phyloP scores from a whole-genome alignment of 1,284 basidiomycete species.

The Microbotryum lychnidis-dioicae region DNA sequence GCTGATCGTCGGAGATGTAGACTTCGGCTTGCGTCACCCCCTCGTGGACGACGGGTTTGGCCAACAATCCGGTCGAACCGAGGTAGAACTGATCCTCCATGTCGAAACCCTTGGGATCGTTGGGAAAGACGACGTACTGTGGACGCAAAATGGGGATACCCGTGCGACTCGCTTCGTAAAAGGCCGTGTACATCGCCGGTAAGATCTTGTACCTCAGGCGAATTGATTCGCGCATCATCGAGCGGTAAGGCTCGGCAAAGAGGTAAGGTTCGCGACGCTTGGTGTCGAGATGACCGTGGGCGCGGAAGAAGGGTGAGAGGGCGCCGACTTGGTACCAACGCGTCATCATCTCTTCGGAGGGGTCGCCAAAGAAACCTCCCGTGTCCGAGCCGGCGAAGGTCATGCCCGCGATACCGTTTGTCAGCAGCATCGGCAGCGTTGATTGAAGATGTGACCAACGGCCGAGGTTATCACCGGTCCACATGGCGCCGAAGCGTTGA shows the following conservation, averaged over 20 bases:
- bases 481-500: constrained; percentile 92
- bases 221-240: constrained; percentile 68
- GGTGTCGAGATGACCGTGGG: constrained; percentile 96
- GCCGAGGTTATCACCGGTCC: constrained; percentile 97
- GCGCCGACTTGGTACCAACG: constrained; percentile 95
- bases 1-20: constrained; percentile 82
- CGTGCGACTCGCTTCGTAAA: constrained; percentile 70
- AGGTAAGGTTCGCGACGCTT: constrained; percentile 95
- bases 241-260: constrained; percentile 77
- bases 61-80: constrained; percentile 76
- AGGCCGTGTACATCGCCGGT: constrained; percentile 94
- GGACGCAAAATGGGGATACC: constrained; percentile 77
- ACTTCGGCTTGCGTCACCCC: constrained; percentile 63
- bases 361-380: constrained; percentile 98
- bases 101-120: constrained; percentile 71
- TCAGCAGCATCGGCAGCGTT: constrained; percentile 86
- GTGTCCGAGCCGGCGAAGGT: constrained; percentile 89
- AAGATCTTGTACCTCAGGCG: constrained; percentile 79
- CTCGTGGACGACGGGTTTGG: constrained; percentile 79
- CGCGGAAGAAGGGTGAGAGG: constrained; percentile 96
- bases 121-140: constrained; percentile 87
- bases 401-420: constrained; percentile 88
- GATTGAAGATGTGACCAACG: constrained; percentile 96
- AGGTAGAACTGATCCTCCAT: constrained; percentile 94
- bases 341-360: constrained; percentile 84